Evolutionary conservation across 176 grass and related monocot species (phyloP), one percentile per base, ranked within the genome.

Genomic region (Phragmites australis): DNA sequence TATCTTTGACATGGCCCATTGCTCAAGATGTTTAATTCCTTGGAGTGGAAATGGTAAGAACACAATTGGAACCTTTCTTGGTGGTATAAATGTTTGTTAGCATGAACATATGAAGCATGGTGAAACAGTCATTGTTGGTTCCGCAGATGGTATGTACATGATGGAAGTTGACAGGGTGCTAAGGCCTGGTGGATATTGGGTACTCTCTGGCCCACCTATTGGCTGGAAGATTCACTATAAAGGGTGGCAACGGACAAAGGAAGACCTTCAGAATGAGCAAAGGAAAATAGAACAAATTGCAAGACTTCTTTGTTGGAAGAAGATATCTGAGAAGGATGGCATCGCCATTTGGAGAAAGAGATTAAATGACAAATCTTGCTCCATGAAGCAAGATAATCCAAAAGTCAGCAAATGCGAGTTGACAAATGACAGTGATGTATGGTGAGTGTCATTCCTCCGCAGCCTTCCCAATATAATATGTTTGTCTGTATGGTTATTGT

Each of bases 161-260:
- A 93, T 93, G 91, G 94, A 97, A 67, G 89, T 93, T 76, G 94
- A 97, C 82, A 70, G 94, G 44, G 94, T 97, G 49, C 84, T 97
- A 26, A 86, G 94, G 69, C 91, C 94, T 19, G 94, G 94, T 12
- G 94, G 94, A 21, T 97, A 91, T 65, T 97, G 94, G 94, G 86
- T 97, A 40, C 62, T 97, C n/a, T 97, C 94, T 27, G 91, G 94
- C 19, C 91, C 94, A 9, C 94, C 94, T 39, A 91, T 97, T 71
- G 92, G 92, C 55, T 93, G 94, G 94, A 93, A 88, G 77, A 74
- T 83, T 55, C 68, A 91, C 46, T 91, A 89, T 56, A 89, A 89
- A 57, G 88, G 75, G 57, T 93, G 94, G 94, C 45, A 91, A 55
- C 83, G 78, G 18, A 78, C 83, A 18, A 89, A 88, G 75, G 91